Percentiles rank a stretch among this genome's conserved stretches.
These are phyloP conservation scores for Papilionanthe hybrid DNA, from an alignment of 116 monocot species.

Conservation along the genomic window DNA sequence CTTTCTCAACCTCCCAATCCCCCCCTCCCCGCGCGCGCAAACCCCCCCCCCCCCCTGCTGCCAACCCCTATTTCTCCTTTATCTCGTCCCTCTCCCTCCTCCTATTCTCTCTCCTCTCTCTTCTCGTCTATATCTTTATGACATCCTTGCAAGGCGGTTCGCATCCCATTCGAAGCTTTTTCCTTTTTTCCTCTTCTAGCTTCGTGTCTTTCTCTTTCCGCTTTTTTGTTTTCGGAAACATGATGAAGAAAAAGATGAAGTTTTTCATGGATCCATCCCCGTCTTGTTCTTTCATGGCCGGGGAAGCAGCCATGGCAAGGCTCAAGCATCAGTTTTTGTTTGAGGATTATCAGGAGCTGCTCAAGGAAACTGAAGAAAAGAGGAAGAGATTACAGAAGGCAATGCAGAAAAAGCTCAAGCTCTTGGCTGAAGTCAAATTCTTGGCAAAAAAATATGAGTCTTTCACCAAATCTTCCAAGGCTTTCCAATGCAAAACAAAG, in stretches of 20 bases:
- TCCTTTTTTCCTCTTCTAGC: background rate
- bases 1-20: conserved; percentile 18
- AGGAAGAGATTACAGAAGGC: conserved; percentile 29
- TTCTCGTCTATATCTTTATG: conserved; percentile 10
- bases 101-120: conserved; percentile 11
- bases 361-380: conserved; percentile 46
- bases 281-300: conserved; percentile 8
- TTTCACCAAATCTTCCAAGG: conserved; percentile 20
- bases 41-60: background rate
- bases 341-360: conserved; percentile 45
- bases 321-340: conserved; percentile 29
- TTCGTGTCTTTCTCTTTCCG: background rate
- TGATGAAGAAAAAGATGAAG: conserved; percentile 38
- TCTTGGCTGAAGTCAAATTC: conserved; percentile 40
- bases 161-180: conserved; percentile 9
- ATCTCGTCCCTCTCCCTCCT: conserved; percentile 7
- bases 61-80: conserved; percentile 12
- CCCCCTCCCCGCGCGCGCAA: background rate
- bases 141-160: conserved; percentile 8
- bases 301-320: conserved; percentile 35
- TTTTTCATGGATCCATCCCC: conserved; percentile 12
- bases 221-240: background rate
- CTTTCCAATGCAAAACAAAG: conserved; percentile 24
- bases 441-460: conserved; percentile 18
- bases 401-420: conserved; percentile 35